These are phyloP conservation scores for Pisolithus tinctorius DNA, from an alignment of 768 basidiomycete genomes.

Conservation along the genomic window DNA sequence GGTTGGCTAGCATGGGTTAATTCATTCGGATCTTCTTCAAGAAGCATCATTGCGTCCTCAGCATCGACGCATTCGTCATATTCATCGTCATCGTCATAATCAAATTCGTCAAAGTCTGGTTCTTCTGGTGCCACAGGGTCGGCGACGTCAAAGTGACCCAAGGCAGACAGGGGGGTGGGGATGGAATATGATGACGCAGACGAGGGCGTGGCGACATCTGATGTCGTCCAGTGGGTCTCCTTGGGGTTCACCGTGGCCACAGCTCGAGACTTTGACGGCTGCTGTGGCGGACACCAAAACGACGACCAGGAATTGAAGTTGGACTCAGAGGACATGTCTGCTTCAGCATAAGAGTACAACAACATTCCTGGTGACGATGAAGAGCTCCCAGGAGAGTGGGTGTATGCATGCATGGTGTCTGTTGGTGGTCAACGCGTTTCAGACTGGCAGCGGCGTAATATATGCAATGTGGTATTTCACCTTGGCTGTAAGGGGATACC, in stretches of 20 bases:
- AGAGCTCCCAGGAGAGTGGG: conserved; percentile 13
- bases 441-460: conserved; percentile 21
- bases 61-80: conserved; percentile 23
- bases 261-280: conserved; percentile 8
- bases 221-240: conserved; percentile 9
- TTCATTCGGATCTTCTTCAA: conserved; percentile 8
- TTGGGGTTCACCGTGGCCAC: conserved; percentile 21
- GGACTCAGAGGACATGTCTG: conserved; percentile 6
- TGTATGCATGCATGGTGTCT: conserved; percentile 24
- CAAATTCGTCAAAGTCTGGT: conserved; percentile 28
- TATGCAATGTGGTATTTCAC: conserved; percentile 19
- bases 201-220: conserved; percentile 26
- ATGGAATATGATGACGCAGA: conserved; percentile 27
- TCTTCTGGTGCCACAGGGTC: conserved; percentile 6
- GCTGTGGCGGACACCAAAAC: conserved; percentile 10
- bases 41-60: conserved; percentile 26
- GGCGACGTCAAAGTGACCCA: conserved; percentile 10
- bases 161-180: conserved; percentile 25
- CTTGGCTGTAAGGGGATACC: conserved; percentile 5
- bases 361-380: conserved; percentile 13
- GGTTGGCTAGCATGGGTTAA: conserved; percentile 17
- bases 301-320: conserved; percentile 17
- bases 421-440: conserved; percentile 15
- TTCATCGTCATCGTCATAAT: conserved; percentile 24
- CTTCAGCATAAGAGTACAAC: conserved; percentile 21